Evolutionary conservation across 164 flowering plant species (phyloP).

Genomic region (Kingdonia uniflora): DNA sequence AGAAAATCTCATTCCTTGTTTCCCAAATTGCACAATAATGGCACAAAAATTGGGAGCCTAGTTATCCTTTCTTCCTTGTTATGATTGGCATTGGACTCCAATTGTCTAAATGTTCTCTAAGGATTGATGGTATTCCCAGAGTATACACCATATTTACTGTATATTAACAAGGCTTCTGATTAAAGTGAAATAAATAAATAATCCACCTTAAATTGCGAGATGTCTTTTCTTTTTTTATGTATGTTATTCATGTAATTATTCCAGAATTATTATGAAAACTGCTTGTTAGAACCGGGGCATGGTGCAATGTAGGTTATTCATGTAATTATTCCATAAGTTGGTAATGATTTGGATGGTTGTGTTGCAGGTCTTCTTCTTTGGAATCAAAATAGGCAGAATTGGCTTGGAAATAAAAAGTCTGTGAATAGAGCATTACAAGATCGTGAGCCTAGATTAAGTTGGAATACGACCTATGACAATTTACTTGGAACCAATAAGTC

Average conservation of each 20-base stretch:
- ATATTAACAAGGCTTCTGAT: no score
- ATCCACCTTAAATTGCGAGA: background rate
- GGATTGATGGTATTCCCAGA: no score
- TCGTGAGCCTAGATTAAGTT: constrained; percentile 49
- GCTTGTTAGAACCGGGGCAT: background rate
- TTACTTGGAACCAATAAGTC: constrained; percentile 60
- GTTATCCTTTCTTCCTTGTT: no score
- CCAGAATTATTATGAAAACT: background rate
- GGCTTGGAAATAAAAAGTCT: constrained; percentile 38
- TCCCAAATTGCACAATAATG: no score
- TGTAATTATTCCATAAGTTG: background rate
- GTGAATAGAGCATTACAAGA: constrained; percentile 18
- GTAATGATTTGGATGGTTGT: background rate
- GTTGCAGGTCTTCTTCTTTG: constrained; percentile 54
- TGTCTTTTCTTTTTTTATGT: background rate
- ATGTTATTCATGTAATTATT: background rate
- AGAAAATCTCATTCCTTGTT: no score
- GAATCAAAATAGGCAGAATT: constrained; percentile 57
- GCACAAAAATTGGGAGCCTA: no score
- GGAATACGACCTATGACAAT: constrained; percentile 69
- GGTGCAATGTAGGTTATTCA: background rate
- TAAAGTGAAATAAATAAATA: background rate
- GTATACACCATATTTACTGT: no score
- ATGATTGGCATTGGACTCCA: no score
- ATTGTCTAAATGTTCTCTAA: no score